A percentile compares a stretch with the other conserved stretches of the same genome.
These are phyloP conservation scores for Lenzites betulinus DNA, from an alignment of 768 basidiomycete species.

Conservation along the genomic window DNA sequence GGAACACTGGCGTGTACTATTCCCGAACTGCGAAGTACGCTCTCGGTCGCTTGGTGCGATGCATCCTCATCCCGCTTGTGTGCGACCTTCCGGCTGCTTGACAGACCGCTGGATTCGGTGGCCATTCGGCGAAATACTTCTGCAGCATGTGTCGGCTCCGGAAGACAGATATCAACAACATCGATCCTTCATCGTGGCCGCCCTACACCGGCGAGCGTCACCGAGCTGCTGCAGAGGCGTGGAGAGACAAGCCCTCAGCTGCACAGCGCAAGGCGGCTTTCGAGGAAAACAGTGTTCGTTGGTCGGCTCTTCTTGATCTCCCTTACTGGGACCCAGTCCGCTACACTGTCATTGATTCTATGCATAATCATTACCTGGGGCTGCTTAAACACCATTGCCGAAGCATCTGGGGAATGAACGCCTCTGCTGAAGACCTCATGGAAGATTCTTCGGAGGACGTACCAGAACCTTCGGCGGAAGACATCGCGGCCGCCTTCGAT, in stretches of 20 bases:
- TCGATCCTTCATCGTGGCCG: not conserved
- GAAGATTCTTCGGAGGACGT: too few species aligned
- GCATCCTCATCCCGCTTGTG: conserved; percentile 35
- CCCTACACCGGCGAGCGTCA: not conserved
- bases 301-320: conserved; percentile 34
- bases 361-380: conserved; percentile 43
- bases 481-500: too few species aligned
- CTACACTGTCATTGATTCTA: conserved; percentile 38
- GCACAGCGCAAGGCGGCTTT: conserved; percentile 8
- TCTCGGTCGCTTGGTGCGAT: conserved; percentile 31
- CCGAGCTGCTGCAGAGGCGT: not conserved
- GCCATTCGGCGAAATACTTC: conserved; percentile 2
- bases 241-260: not conserved
- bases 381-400: conserved; percentile 20
- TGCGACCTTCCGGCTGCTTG: conserved; percentile 35
- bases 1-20: conserved; percentile 35
- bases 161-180: conserved; percentile 2
- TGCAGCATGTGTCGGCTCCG: conserved; percentile 13
- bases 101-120: not conserved
- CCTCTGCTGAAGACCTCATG: not conserved
- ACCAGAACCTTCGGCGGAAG: not conserved
- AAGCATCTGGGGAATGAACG: not conserved
- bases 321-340: conserved; percentile 41
- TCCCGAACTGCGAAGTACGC: conserved; percentile 28
- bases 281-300: conserved; percentile 14